These are phyloP conservation scores for Neonectria ditissima DNA, from an alignment of 2,329 filamentous ascomycete genomes.

Conservation along the genomic window DNA sequence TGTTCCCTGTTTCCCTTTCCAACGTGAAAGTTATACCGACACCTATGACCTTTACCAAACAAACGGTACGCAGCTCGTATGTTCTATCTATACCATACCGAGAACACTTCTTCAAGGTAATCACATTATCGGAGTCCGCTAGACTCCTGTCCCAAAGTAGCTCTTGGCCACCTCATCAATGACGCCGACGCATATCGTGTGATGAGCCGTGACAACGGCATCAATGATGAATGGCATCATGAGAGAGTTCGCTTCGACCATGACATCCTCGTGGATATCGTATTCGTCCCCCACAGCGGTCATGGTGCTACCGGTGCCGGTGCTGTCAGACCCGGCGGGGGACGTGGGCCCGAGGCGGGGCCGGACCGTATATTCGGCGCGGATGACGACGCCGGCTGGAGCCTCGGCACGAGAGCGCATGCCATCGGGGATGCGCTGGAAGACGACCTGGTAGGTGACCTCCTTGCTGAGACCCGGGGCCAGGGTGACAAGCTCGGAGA, in stretches of 20 bases:
- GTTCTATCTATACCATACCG: background rate
- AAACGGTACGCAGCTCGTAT: background rate
- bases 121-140: background rate
- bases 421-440: conserved; percentile 56
- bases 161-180: conserved; percentile 46
- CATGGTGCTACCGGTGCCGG: conserved; percentile 42
- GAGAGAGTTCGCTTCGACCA: conserved; percentile 50
- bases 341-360: conserved; percentile 38
- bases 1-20: background rate
- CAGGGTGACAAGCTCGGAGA: conserved; percentile 50
- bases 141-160: conserved; percentile 34
- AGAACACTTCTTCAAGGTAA: background rate
- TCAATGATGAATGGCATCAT: conserved; percentile 52
- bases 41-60: background rate
- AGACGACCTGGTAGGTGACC: conserved; percentile 56
- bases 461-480: conserved; percentile 56
- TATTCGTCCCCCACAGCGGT: conserved; percentile 47
- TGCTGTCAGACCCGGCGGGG: conserved; percentile 43
- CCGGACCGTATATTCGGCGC: conserved; percentile 52
- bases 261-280: conserved; percentile 49
- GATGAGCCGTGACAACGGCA: conserved; percentile 46
- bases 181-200: conserved; percentile 47
- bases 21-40: background rate
- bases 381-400: conserved; percentile 56
- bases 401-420: conserved; percentile 58